A percentile compares a stretch with the other conserved stretches of the same genome.
These are phyloP conservation scores for Posidonia australis DNA, from an alignment of 106 monocot genomes.

Conservation along the genomic window DNA sequence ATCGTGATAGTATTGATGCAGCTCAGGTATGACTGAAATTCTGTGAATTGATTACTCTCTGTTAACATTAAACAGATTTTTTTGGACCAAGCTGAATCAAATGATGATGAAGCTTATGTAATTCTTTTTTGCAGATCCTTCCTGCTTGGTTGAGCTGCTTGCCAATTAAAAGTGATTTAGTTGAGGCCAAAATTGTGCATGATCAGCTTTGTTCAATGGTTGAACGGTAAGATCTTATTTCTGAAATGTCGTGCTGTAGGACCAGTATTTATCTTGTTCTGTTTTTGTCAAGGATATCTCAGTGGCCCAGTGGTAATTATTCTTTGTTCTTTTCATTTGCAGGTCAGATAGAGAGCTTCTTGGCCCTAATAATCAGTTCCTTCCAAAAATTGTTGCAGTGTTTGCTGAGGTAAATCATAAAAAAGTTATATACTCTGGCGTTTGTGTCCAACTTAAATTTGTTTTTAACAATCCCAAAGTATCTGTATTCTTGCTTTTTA, in stretches of 20 bases:
- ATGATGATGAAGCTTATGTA: not conserved
- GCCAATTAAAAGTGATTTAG: conserved; percentile 76
- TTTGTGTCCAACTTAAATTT: too few species aligned
- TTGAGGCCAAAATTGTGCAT: conserved; percentile 96
- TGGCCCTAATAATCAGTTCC: conserved; percentile 84
- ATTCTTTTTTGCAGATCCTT: conserved; percentile 43
- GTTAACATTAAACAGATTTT: not conserved
- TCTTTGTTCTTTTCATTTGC: not conserved
- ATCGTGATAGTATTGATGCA: conserved; percentile 71
- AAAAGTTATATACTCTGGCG: too few species aligned
- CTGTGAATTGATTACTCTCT: not conserved
- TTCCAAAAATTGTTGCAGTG: conserved; percentile 75
- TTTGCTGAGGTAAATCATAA: conserved; percentile 92
- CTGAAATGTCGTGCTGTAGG: too few species aligned
- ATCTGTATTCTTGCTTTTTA: too few species aligned
- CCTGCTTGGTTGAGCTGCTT: conserved; percentile 87
- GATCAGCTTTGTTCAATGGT: conserved; percentile 88
- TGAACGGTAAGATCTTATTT: conserved; percentile 49
- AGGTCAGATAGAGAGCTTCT: conserved; percentile 78
- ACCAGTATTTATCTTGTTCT: too few species aligned
- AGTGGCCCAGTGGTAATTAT: too few species aligned
- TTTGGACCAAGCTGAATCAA: not conserved
- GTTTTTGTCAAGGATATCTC: not conserved
- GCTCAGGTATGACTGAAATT: conserved; percentile 42
- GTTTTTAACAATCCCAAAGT: too few species aligned